Conservation (phyloP, 1,139 yeast species). For the Arxiozyma bovina region DNA sequence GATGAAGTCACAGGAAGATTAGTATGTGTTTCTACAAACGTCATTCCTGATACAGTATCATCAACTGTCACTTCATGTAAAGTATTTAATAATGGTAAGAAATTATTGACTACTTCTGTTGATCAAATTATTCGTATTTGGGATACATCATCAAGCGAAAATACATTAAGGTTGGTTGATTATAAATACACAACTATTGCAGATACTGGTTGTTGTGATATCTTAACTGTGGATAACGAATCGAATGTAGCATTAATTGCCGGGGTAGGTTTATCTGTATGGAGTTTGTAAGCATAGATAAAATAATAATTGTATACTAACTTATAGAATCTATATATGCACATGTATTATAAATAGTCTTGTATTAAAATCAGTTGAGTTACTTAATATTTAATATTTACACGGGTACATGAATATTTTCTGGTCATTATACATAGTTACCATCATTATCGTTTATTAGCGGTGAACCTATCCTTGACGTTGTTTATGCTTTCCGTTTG, state of each 20-base stretch:
- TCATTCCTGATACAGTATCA: conserved; percentile 59
- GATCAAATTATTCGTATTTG: conserved; percentile 72
- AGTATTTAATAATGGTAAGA: conserved; percentile 20
- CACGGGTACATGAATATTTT: neutral
- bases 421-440: neutral
- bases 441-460: conserved; percentile 7
- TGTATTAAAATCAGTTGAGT: conserved; percentile 5
- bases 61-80: conserved; percentile 72
- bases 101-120: conserved; percentile 41
- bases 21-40: conserved; percentile 9
- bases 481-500: conserved; percentile 91
- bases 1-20: conserved; percentile 6
- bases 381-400: neutral
- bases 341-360: neutral
- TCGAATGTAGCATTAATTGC: conserved; percentile 38
- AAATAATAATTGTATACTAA: neutral
- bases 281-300: neutral
- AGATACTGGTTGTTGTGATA: conserved; percentile 71
- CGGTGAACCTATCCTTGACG: conserved; percentile 66
- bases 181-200: conserved; percentile 70
- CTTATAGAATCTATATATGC: conserved; percentile 3
- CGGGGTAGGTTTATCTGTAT: conserved; percentile 58
- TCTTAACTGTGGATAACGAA: conserved; percentile 20
- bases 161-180: conserved; percentile 34
- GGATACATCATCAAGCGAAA: conserved; percentile 32